These are phyloP conservation scores for Cyanidiococcus yangmingshanensis DNA, from an alignment of 23 red algal species.

Conservation along the genomic window DNA sequence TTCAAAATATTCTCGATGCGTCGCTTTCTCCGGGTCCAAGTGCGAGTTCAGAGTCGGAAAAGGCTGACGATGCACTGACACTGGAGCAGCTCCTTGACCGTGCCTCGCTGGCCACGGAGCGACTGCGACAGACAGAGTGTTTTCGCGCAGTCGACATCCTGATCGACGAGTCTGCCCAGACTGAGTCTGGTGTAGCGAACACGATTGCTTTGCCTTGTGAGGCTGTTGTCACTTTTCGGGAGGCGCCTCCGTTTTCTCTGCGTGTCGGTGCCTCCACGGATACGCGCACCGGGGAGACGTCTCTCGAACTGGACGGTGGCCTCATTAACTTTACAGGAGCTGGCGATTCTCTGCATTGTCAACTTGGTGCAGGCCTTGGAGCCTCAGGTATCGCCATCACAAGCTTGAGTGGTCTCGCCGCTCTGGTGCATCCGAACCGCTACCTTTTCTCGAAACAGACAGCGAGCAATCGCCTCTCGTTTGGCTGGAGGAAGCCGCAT, in stretches of 20 bases:
- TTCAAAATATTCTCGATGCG: neutral
- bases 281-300: conserved; percentile 13
- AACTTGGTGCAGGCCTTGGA: neutral
- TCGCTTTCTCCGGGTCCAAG: neutral
- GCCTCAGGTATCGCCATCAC: neutral
- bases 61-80: neutral
- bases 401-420: neutral
- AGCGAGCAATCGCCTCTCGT: neutral
- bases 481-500: neutral
- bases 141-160: conserved; percentile 56
- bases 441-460: neutral
- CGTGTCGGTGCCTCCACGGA: neutral
- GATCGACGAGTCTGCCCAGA: conserved; percentile 29
- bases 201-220: neutral
- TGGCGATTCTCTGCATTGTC: neutral
- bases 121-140: conserved; percentile 46
- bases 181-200: neutral
- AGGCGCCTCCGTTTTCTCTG: neutral
- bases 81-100: conserved; percentile 48
- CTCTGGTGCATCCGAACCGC: neutral
- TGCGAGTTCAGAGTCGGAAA: neutral
- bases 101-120: conserved; percentile 56
- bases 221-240: neutral
- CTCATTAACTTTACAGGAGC: neutral
- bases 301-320: neutral